phyloP scores from a whole-genome alignment of 1,284 basidiomycete species.

The Apiotrichum brassicae region DNA sequence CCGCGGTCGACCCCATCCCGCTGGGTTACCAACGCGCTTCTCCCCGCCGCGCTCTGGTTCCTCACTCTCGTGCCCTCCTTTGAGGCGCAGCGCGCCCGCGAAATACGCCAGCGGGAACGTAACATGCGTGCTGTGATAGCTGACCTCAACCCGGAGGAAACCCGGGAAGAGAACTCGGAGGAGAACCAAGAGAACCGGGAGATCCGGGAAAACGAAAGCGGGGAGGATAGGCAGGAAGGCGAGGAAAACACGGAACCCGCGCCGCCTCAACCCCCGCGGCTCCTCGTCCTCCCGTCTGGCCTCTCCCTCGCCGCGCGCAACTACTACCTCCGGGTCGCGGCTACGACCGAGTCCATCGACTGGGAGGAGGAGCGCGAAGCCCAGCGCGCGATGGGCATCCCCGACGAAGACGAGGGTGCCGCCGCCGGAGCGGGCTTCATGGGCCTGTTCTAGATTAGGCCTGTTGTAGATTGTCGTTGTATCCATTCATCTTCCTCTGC shows the following conservation, averaged over 20 bases:
- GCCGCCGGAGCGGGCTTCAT: background rate
- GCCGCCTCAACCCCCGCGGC: background rate
- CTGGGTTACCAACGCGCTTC: slow-evolving; percentile 27
- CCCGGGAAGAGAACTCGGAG: background rate
- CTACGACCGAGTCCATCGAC: slow-evolving; percentile 36
- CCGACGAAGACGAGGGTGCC: slow-evolving; percentile 27
- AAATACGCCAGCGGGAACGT: slow-evolving; percentile 34
- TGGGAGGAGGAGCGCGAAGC: slow-evolving; percentile 46
- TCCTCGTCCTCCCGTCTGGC: slow-evolving; percentile 23
- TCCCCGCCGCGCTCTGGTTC: slow-evolving; percentile 40
- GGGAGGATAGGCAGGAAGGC: background rate
- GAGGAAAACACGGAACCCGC: background rate
- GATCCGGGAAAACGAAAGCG: too few relatives aligned
- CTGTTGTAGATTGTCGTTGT: too few relatives aligned
- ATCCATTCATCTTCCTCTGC: too few relatives aligned
- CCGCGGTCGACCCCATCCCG: slow-evolving; percentile 5
- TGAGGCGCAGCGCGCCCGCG: slow-evolving; percentile 29
- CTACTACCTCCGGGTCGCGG: slow-evolving; percentile 35
- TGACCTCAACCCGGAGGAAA: slow-evolving; percentile 9
- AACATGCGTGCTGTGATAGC: slow-evolving; percentile 33
- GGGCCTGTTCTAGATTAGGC: slow-evolving; percentile 11
- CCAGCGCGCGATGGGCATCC: slow-evolving; percentile 35
- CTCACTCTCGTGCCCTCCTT: slow-evolving; percentile 39
- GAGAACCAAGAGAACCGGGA: background rate
- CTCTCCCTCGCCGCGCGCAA: slow-evolving; percentile 22